phyloP scores from a whole-genome alignment of 305 asterid genomes.

The Petunia hybrid region DNA sequence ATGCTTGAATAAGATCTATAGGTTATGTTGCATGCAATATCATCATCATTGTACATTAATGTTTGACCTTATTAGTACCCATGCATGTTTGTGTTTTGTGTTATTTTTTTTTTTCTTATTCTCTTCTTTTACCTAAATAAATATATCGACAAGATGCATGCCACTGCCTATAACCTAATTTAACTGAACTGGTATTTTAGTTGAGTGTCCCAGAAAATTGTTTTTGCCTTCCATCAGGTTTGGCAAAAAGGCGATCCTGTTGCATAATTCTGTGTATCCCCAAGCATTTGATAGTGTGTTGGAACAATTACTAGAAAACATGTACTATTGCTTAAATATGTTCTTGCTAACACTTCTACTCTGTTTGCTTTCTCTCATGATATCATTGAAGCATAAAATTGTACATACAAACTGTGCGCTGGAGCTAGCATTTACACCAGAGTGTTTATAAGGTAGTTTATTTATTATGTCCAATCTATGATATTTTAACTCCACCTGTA shows the following conservation, averaged over 20 bases:
- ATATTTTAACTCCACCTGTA: not conserved
- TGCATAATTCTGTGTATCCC: not conserved
- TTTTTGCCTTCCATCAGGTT: not conserved
- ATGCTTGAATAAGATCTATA: too few relatives aligned
- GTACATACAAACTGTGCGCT: not conserved
- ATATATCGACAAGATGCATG: too few relatives aligned
- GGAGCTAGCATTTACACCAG: constrained; percentile 21
- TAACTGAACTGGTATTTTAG: not conserved
- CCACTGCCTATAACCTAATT: too few relatives aligned
- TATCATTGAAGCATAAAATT: constrained; percentile 9
- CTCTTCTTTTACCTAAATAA: too few relatives aligned
- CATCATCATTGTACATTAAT: too few relatives aligned
- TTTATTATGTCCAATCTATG: constrained; percentile 17
- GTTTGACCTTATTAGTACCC: too few relatives aligned
- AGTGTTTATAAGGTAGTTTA: not conserved
- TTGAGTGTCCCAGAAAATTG: not conserved
- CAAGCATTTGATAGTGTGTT: not conserved
- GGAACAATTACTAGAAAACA: not conserved
- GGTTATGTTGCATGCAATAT: too few relatives aligned
- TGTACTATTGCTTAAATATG: not conserved
- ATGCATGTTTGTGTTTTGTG: too few relatives aligned
- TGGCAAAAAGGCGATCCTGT: not conserved
- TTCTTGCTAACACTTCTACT: constrained; percentile 4
- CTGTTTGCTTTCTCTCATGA: not conserved
- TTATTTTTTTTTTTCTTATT: too few relatives aligned